phyloP scores from a whole-genome alignment of 768 basidiomycete species.

The Rhodotorula sphaerocarpa region DNA sequence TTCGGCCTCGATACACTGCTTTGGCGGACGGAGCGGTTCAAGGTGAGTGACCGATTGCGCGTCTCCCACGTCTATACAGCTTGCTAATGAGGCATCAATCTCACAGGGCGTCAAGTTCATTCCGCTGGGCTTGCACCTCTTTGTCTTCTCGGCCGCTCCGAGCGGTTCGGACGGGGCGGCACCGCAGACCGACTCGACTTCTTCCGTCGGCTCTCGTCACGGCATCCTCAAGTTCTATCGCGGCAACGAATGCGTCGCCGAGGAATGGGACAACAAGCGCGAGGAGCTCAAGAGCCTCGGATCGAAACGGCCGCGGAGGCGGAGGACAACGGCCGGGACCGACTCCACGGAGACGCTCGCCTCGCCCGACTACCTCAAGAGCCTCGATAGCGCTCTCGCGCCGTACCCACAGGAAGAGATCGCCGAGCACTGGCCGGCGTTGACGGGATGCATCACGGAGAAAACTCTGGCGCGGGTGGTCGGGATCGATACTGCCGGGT shows the following conservation, averaged over 20 bases:
- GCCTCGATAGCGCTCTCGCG: conserved; percentile 43
- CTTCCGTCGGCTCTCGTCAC: conserved; percentile 40
- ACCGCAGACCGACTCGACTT: too few species aligned
- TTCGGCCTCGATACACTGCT: conserved; percentile 44
- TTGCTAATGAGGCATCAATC: not conserved
- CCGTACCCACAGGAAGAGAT: conserved; percentile 42
- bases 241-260: conserved; percentile 34
- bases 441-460: conserved; percentile 38
- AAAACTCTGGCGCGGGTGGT: conserved; percentile 40
- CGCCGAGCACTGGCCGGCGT: conserved; percentile 38
- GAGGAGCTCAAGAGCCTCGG: conserved; percentile 40
- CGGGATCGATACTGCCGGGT: conserved; percentile 28
- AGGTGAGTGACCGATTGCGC: conserved; percentile 1
- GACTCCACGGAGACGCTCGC: conserved; percentile 31
- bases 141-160: conserved; percentile 41
- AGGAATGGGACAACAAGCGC: conserved; percentile 38
- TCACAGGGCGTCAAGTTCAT: conserved; percentile 45
- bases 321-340: not conserved
- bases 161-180: conserved; percentile 3
- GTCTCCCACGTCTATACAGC: not conserved
- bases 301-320: conserved; percentile 7
- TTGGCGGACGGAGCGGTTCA: conserved; percentile 27
- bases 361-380: conserved; percentile 42
- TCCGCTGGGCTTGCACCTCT: conserved; percentile 45
- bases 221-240: conserved; percentile 39